Conservation (phyloP, 2,329 filamentous ascomycete genomes). For the Fusarium sp. region DNA sequence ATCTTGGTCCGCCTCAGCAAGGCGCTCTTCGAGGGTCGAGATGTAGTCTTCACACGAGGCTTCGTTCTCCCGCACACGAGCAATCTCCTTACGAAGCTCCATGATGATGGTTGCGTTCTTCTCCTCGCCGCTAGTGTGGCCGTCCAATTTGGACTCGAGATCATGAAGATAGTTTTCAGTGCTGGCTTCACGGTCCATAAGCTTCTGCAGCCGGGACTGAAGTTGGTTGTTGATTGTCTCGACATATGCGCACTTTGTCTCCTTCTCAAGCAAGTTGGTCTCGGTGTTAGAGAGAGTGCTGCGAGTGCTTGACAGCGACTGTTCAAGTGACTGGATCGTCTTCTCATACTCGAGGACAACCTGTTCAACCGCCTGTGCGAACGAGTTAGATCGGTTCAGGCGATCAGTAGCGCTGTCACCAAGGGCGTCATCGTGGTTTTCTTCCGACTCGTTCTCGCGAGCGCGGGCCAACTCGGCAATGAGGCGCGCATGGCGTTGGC, state of each 20-base stretch:
- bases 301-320: constrained; percentile 89
- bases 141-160: constrained; percentile 89
- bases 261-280: constrained; percentile 87
- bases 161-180: constrained; percentile 95
- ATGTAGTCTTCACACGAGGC: constrained; percentile 95
- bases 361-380: constrained; percentile 94
- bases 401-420: constrained; percentile 87
- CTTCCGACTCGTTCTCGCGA: constrained; percentile 73
- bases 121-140: constrained; percentile 90
- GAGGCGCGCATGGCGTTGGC: constrained; percentile 92
- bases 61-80: constrained; percentile 89
- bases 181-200: constrained; percentile 89
- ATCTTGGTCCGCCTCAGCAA: constrained; percentile 96
- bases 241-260: constrained; percentile 91
- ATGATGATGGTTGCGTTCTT: constrained; percentile 87
- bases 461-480: constrained; percentile 94
- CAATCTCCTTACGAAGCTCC: constrained; percentile 91
- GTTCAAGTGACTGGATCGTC: constrained; percentile 93
- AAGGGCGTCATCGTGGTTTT: constrained; percentile 69
- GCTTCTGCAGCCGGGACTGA: constrained; percentile 88
- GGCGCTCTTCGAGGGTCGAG: constrained; percentile 91
- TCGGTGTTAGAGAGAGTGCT: constrained; percentile 86
- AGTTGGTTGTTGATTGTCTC: constrained; percentile 94
- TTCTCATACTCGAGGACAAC: constrained; percentile 98
- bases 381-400: constrained; percentile 93